phyloP scores from a whole-genome alignment of 2,329 filamentous ascomycete species.

The Nemania abortiva region DNA sequence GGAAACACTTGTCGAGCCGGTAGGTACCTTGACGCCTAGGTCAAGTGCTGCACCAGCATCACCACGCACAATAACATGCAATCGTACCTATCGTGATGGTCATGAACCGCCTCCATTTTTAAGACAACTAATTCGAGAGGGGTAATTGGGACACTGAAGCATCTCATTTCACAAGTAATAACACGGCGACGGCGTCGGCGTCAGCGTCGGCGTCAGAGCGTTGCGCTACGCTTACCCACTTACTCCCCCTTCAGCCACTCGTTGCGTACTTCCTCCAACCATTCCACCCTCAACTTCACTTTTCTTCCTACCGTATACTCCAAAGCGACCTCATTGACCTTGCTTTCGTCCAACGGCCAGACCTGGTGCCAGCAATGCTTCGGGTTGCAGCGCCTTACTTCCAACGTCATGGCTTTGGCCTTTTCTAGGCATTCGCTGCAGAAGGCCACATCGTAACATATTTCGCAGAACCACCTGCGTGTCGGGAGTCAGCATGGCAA shows the following conservation, averaged over 20 bases:
- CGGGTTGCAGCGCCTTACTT: slow-evolving; percentile 20
- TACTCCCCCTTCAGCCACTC: slow-evolving; percentile 20
- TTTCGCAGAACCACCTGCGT: slow-evolving; percentile 23
- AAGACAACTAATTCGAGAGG: no score
- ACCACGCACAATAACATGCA: no score
- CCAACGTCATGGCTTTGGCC: slow-evolving; percentile 15
- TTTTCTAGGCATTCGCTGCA: slow-evolving; percentile 25
- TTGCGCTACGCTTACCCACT: background rate
- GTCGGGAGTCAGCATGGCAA: background rate
- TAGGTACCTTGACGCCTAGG: no score
- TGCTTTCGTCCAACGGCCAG: slow-evolving; percentile 16
- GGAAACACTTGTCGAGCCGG: no score
- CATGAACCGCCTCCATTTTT: no score
- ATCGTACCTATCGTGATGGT: background rate
- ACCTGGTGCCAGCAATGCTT: slow-evolving; percentile 23
- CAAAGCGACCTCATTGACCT: slow-evolving; percentile 8
- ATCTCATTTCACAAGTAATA: background rate
- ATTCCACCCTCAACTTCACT: slow-evolving; percentile 20
- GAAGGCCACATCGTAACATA: slow-evolving; percentile 15
- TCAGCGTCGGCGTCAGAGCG: background rate
- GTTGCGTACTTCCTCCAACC: slow-evolving; percentile 19
- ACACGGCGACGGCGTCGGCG: background rate
- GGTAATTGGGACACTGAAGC: background rate
- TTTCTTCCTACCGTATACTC: slow-evolving; percentile 12
- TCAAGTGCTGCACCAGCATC: no score